Evolutionary conservation across 176 grass and related monocot species (phyloP), one percentile per base, ranked within the genome.

Genomic region (Phyllostachys edulis): DNA sequence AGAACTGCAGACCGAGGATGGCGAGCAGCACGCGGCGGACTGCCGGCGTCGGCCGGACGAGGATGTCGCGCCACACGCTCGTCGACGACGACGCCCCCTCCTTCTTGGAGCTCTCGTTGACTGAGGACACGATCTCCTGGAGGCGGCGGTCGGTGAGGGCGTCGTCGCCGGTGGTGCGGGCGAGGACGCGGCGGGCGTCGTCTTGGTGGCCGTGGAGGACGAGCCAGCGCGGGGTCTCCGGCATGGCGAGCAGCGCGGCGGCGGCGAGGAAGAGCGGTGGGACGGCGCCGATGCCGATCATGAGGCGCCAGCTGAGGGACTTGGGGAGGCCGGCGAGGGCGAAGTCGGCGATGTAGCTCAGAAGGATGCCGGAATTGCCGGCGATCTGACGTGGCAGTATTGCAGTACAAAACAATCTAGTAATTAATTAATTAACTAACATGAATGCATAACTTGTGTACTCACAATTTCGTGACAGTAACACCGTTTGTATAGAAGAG

Each of bases 211-310:
- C 92, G 56, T 88, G 85, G 37, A 92, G 82, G 47, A 92, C 90
- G 21, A 94, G 92, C 90, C 90, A 94, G 55, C 92, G 92, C 15
- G 92, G 92, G 1, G 90, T 92, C 85, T 92, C 92, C 17, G 90
- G 92, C 90, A 94, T 92, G 56, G 71, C 78, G n/a, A 92, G 73
- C 37, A 77, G 6, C 5, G 88, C 71, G 6, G 63, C 73, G 24
- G 56, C 69, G 0, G 21, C 78, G 20, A 94, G 87, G 54, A 94
- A 90, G 27, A 94, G n/a, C 0, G 92, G 85, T 41, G 92, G 92
- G 2, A 94, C 49, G 38, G 87, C 92, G 13, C 90, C 90, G 40
- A 88, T 67, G 56, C 77, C 71, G 82, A 94, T 80, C 92, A 94
- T 94, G 3, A 92, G 37, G 68, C 90, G 92, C 92, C 92, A 94